Conservation (phyloP, 2,329 filamentous ascomycete species). For the Cladosporium sp. region DNA sequence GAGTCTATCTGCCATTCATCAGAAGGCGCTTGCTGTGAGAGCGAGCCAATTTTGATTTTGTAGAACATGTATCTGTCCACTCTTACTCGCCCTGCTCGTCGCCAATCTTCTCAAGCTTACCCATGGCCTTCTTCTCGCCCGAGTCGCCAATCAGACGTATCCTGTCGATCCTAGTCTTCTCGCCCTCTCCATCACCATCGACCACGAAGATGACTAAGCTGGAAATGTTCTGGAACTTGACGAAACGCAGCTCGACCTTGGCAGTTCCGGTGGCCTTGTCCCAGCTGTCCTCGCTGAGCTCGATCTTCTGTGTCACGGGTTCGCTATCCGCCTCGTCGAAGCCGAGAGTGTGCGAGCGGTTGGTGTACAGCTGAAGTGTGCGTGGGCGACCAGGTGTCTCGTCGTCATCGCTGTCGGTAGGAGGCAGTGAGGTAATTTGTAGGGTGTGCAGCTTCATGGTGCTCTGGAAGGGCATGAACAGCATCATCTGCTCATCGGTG, state of each 20-base stretch:
- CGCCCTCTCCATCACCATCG: slow-evolving; percentile 75
- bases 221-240: slow-evolving; percentile 95
- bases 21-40: not conserved
- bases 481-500: slow-evolving; percentile 93
- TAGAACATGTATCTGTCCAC: not conserved
- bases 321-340: slow-evolving; percentile 94
- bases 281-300: slow-evolving; percentile 77
- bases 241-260: slow-evolving; percentile 71
- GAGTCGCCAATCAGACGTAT: slow-evolving; percentile 81
- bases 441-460: slow-evolving; percentile 85
- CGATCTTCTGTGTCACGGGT: slow-evolving; percentile 75
- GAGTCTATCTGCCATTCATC: not conserved
- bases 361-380: slow-evolving; percentile 82
- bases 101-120: slow-evolving; percentile 92
- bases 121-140: slow-evolving; percentile 89
- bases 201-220: slow-evolving; percentile 86
- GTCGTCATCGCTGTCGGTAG: slow-evolving; percentile 64
- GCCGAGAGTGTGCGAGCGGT: slow-evolving; percentile 84
- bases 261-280: slow-evolving; percentile 53
- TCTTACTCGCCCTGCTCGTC: slow-evolving; percentile 66
- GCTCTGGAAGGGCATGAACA: slow-evolving; percentile 87
- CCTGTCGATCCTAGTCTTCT: slow-evolving; percentile 82
- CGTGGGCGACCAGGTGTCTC: slow-evolving; percentile 79
- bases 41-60: not conserved
- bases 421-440: slow-evolving; percentile 81